A percentile compares a stretch with the other conserved stretches of the same genome.
Evolutionary conservation across 495 filamentous ascomycete species (phyloP).

Genomic region (Penicillium coprophilum): DNA sequence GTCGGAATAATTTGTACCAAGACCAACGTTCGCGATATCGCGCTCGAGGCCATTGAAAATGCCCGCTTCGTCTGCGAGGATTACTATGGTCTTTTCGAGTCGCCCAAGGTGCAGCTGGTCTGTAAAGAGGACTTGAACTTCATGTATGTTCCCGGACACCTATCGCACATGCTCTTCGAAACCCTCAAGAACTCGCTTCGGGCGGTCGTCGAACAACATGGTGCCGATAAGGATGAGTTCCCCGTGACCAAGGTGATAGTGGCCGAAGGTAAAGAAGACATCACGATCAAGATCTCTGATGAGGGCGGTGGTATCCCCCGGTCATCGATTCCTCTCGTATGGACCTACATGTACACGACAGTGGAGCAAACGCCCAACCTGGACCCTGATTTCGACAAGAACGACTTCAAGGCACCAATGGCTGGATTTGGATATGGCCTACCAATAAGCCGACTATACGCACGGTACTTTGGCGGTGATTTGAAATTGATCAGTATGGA

Average conservation of each 20-base stretch:
- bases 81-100: conserved; percentile 96
- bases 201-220: conserved; percentile 94
- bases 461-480: conserved; percentile 95
- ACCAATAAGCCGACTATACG: conserved; percentile 90
- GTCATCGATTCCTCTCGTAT: conserved; percentile 88
- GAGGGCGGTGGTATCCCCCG: conserved; percentile 95
- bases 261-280: conserved; percentile 95
- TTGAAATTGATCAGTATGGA: conserved; percentile 99
- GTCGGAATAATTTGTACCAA: conserved; percentile 99
- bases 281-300: conserved; percentile 96
- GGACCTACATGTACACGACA: conserved; percentile 99
- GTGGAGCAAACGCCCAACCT: conserved; percentile 92
- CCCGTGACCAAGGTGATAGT: conserved; percentile 96
- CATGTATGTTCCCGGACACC: conserved; percentile 98
- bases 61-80: conserved; percentile 98
- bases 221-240: conserved; percentile 91
- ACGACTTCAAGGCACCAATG: conserved; percentile 99
- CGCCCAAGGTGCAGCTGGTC: conserved; percentile 93
- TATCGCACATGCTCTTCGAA: conserved; percentile 99
- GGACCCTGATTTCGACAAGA: conserved; percentile 98
- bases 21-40: conserved; percentile 93
- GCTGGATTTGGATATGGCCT: conserved; percentile 96
- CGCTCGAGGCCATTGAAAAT: conserved; percentile 96
- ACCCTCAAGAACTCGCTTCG: conserved; percentile 97
- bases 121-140: conserved; percentile 92